Evolutionary conservation across 1,284 basidiomycete species (phyloP), one percentile per base, ranked within the genome.

Genomic region (Moniliophthora roreri): DNA sequence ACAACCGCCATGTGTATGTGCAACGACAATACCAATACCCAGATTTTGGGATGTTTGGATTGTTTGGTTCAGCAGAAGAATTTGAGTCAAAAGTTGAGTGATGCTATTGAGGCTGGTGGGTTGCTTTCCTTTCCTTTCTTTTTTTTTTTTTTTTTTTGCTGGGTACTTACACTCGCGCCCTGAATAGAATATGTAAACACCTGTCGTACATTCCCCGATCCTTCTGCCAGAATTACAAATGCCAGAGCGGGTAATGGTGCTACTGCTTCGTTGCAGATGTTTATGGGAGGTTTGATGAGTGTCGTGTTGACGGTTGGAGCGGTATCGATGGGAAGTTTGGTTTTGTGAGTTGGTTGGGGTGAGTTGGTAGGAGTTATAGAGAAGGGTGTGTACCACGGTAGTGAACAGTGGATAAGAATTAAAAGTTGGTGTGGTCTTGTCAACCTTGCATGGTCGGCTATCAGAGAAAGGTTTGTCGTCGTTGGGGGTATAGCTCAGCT

Each of bases 141-240:
- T 15, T 16, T 7, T 24, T 23, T 4, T 15, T 18, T 23, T 46
- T 24, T 32, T 16, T 32, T 23, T 44, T 18, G 11, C 28, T 21
- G 2, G 10, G 23, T 8, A 23, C 41, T 4, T 11, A 20, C 41
- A 6, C 41, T 1, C 18, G 16, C 2, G 10, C 39, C 23, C 23
- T 41, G 36, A 3, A 40, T 18, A 46, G 44, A 46, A 32, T 46
- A 46, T 16, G 44, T 46, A 21, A 32, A 46, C 44, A 46, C 44
- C n/a, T 46, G 44, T 24, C 4, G n/a, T 4, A 15, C 28, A 15
- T 5, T n/a, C 9, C 23, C 23, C 28, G 24, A n/a, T n/a, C n/a
- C n/a, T n/a, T n/a, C n/a, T n/a, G n/a, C 28, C 24, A 9, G 44
- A 15, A 46, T 46, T 15, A 32, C 21, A n/a, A 46, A 46, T 15